These are phyloP conservation scores for Pythium aquatile DNA, from an alignment of 352 stramenopile species.

Conservation along the genomic window DNA sequence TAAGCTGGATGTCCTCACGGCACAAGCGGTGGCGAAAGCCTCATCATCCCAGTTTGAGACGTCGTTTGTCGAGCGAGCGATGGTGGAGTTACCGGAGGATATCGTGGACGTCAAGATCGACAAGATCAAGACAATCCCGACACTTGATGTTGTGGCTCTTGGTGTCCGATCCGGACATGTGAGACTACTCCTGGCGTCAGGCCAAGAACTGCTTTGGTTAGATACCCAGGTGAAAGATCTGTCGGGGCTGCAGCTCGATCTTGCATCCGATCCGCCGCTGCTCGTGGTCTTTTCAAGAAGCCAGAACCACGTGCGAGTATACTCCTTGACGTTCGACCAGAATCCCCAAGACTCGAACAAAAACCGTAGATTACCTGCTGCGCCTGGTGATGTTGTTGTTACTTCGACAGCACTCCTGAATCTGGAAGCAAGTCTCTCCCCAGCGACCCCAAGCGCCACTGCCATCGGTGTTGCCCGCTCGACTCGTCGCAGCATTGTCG, in stretches of 20 bases:
- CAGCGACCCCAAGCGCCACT: background rate
- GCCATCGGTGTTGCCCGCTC: constrained; percentile 17
- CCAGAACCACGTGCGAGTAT: background rate
- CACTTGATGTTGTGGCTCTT: constrained; percentile 39
- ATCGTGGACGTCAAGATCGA: constrained; percentile 48
- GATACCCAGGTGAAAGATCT: constrained; percentile 29
- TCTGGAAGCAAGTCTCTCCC: background rate
- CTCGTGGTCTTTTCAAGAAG: constrained; percentile 10
- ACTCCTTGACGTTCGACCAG: constrained; percentile 1
- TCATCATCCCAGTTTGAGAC: constrained; percentile 31
- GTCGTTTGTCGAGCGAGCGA: constrained; percentile 41
- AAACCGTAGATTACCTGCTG: background rate
- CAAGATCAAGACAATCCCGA: constrained; percentile 27
- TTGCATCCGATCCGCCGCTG: constrained; percentile 15
- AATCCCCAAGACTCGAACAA: background rate
- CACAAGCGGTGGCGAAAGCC: background rate
- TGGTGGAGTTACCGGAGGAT: constrained; percentile 4
- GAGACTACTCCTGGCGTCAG: constrained; percentile 33
- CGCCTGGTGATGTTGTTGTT: background rate
- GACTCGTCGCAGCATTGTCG: constrained; percentile 27
- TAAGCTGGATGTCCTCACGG: constrained; percentile 9
- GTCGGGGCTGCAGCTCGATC: constrained; percentile 21
- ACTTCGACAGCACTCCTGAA: background rate
- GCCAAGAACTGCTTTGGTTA: constrained; percentile 24
- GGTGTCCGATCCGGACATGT: constrained; percentile 29